Percentiles rank a stretch among this genome's conserved stretches.
Evolutionary conservation across 352 stramenopile species (phyloP).

Genomic region (Plasmopara viticola): DNA sequence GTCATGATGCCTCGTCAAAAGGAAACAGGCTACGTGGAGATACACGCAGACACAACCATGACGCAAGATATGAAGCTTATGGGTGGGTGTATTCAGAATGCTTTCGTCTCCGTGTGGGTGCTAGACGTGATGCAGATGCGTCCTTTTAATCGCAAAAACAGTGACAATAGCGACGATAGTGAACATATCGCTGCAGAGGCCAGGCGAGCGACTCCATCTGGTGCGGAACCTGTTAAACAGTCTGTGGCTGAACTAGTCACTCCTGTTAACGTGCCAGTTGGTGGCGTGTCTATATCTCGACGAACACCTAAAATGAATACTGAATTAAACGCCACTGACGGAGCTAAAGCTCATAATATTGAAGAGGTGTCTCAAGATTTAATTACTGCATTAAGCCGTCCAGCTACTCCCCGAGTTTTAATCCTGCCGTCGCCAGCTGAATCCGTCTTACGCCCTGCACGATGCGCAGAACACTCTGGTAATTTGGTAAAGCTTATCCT

Average conservation of each 20-base stretch:
- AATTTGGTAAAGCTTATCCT: conserved; percentile 10
- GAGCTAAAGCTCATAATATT: background rate
- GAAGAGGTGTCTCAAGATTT: conserved; percentile 12
- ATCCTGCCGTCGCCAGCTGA: conserved; percentile 8
- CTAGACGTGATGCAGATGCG: conserved; percentile 67
- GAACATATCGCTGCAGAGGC: conserved; percentile 6
- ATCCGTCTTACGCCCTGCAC: conserved; percentile 11
- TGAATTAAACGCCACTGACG: background rate
- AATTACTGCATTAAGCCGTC: conserved; percentile 18
- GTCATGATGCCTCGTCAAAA: conserved; percentile 52
- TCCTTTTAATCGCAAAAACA: conserved; percentile 43
- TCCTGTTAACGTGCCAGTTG: background rate
- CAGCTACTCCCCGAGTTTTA: conserved; percentile 21
- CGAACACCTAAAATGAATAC: background rate
- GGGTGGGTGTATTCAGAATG: conserved; percentile 71
- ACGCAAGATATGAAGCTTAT: conserved; percentile 81
- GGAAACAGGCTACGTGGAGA: conserved; percentile 43
- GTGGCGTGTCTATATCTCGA: conserved; percentile 3
- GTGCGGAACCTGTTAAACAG: conserved; percentile 1
- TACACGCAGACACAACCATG: conserved; percentile 67
- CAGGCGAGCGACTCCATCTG: conserved; percentile 7
- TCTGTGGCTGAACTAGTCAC: background rate
- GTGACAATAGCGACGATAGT: conserved; percentile 3
- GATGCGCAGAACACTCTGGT: conserved; percentile 16
- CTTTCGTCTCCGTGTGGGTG: conserved; percentile 77